These are phyloP conservation scores for Quercus parvula DNA, from an alignment of 306 rosid genomes.

Conservation along the genomic window DNA sequence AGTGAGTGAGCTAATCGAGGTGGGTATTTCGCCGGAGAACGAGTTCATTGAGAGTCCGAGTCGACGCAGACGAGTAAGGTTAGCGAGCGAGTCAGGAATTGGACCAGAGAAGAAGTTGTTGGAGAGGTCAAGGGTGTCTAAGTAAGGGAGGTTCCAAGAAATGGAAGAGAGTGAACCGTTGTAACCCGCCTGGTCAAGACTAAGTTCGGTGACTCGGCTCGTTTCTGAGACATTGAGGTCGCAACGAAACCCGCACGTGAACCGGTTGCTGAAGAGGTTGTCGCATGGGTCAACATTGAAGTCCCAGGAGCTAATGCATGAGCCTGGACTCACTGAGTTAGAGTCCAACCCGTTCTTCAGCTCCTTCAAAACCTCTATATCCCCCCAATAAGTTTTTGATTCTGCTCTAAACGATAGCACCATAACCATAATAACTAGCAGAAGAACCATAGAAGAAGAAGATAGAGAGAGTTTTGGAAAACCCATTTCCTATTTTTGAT, in stretches of 20 bases:
- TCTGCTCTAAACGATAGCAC: slow-evolving; percentile 16
- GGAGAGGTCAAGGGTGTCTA: slow-evolving; percentile 68
- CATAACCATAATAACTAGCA: background rate
- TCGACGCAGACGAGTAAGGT: slow-evolving; percentile 51
- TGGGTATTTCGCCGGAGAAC: slow-evolving; percentile 56
- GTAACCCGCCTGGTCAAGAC: slow-evolving; percentile 86
- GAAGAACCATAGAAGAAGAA: slow-evolving; percentile 12
- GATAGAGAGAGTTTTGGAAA: background rate
- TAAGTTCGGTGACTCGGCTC: slow-evolving; percentile 68
- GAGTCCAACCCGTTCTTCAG: slow-evolving; percentile 42
- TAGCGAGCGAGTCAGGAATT: slow-evolving; percentile 48
- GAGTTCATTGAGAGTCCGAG: slow-evolving; percentile 63
- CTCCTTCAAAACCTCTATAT: slow-evolving; percentile 44
- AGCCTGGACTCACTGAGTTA: slow-evolving; percentile 45
- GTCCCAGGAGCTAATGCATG: slow-evolving; percentile 74
- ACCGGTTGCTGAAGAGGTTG: slow-evolving; percentile 56
- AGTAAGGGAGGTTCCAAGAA: slow-evolving; percentile 61
- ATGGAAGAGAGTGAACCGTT: slow-evolving; percentile 41
- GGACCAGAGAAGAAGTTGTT: slow-evolving; percentile 63
- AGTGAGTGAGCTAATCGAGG: slow-evolving; percentile 42
- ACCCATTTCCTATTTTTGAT: slow-evolving; percentile 34
- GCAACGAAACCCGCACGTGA: slow-evolving; percentile 84
- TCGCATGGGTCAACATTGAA: slow-evolving; percentile 78
- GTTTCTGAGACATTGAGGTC: slow-evolving; percentile 40
- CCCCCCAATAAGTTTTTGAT: slow-evolving; percentile 61